Conservation (phyloP, 768 basidiomycete genomes). For the Hortiboletus campestris region DNA sequence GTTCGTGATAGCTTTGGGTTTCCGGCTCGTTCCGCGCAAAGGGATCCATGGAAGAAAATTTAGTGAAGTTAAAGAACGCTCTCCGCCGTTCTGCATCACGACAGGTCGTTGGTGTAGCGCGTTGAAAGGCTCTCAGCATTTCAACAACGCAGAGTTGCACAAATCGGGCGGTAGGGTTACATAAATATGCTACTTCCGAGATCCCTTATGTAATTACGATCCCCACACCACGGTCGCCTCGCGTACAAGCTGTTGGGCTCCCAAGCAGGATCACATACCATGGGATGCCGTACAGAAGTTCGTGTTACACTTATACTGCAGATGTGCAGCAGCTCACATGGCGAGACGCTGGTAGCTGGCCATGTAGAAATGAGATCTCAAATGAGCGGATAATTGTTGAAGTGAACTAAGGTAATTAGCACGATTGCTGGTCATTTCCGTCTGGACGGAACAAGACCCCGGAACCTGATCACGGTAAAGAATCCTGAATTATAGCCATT, state of each 20-base stretch:
- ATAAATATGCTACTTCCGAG: background rate
- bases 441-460: constrained; percentile 3
- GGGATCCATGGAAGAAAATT: constrained; percentile 45
- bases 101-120: background rate
- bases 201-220: background rate
- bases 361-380: background rate
- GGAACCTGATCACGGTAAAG: background rate
- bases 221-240: background rate
- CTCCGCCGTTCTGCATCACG: constrained; percentile 19
- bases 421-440: constrained; percentile 16
- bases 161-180: background rate
- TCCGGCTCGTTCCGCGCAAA: constrained; percentile 34
- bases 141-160: background rate
- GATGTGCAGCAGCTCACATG: background rate
- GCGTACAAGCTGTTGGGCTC: background rate
- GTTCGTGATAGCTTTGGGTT: constrained; percentile 72
- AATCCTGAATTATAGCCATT: background rate
- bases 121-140: constrained; percentile 22
- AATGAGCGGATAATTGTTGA: background rate
- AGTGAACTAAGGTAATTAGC: background rate
- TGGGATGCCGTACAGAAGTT: background rate
- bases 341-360: background rate
- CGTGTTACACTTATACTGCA: background rate
- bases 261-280: background rate
- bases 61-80: constrained; percentile 50